Evolutionary conservation across 1,284 basidiomycete species (phyloP).

Genomic region (Ceratorhiza oryzae-sativae): DNA sequence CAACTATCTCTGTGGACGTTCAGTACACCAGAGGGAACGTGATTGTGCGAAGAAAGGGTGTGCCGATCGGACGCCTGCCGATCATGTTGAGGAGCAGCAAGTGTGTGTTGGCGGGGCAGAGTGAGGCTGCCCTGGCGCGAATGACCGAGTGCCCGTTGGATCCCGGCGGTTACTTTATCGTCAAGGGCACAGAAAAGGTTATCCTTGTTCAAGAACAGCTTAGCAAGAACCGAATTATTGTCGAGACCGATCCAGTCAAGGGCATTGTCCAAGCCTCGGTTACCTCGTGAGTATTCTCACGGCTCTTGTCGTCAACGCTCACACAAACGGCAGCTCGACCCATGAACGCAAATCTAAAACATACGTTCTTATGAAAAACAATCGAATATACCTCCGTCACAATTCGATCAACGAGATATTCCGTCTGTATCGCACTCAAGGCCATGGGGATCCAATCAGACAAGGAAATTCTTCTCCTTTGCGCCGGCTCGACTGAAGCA

Average conservation of each 20-base stretch:
- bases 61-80: conserved; percentile 91
- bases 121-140: conserved; percentile 81
- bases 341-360: conserved; percentile 99
- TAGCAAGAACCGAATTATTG: conserved; percentile 99
- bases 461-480: conserved; percentile 95
- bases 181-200: conserved; percentile 99
- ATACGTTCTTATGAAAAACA: conserved; percentile 94
- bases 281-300: conserved; percentile 76
- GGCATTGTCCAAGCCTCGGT: conserved; percentile 95
- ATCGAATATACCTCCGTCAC: conserved; percentile 95
- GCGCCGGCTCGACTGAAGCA: conserved; percentile 90
- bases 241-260: conserved; percentile 92
- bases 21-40: conserved; percentile 94
- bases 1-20: conserved; percentile 93
- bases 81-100: conserved; percentile 98
- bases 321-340: conserved; percentile 67
- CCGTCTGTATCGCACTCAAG: conserved; percentile 97
- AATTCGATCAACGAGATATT: conserved; percentile 98
- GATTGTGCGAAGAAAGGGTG: conserved; percentile 82
- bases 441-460: conserved; percentile 97
- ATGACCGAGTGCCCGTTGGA: conserved; percentile 98
- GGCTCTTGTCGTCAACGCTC: neutral
- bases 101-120: conserved; percentile 83
- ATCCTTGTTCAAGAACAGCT: conserved; percentile 99
- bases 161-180: conserved; percentile 98